Conservation (phyloP, 2,329 filamentous ascomycete species). For the Paecilomyces dactylethromorphus region DNA sequence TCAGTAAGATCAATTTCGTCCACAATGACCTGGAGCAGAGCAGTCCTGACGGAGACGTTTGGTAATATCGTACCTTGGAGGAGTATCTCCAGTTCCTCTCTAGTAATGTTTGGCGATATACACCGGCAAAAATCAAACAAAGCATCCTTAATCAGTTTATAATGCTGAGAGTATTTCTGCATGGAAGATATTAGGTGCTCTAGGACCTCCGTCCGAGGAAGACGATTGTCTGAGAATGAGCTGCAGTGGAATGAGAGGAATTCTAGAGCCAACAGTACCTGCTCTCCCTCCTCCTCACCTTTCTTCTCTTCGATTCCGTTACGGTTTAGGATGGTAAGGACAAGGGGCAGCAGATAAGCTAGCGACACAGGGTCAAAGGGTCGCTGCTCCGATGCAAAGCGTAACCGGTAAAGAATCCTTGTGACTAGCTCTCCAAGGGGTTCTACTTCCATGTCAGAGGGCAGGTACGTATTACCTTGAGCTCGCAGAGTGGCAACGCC, state of each 20-base stretch:
- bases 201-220: constrained; percentile 71
- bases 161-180: constrained; percentile 86
- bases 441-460: constrained; percentile 67
- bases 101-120: constrained; percentile 71
- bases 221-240: constrained; percentile 62
- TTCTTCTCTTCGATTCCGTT: constrained; percentile 63
- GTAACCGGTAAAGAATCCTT: constrained; percentile 79
- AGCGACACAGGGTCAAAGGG: constrained; percentile 84
- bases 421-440: constrained; percentile 76
- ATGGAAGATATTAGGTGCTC: constrained; percentile 69
- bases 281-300: constrained; percentile 76
- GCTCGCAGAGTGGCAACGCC: constrained; percentile 81
- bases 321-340: constrained; percentile 70
- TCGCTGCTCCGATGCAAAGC: constrained; percentile 87
- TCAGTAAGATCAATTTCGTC: constrained; percentile 89
- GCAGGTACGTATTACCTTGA: constrained; percentile 65
- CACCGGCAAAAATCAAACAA: constrained; percentile 79
- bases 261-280: constrained; percentile 82
- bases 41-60: constrained; percentile 71
- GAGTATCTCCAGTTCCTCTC: constrained; percentile 67
- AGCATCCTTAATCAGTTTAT: constrained; percentile 91
- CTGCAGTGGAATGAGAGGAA: constrained; percentile 84
- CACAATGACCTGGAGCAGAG: constrained; percentile 82
- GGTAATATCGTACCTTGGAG: constrained; percentile 72
- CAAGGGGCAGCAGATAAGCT: constrained; percentile 76